phyloP scores from a whole-genome alignment of 352 stramenopile species.

The Globisporangium barbulae region DNA sequence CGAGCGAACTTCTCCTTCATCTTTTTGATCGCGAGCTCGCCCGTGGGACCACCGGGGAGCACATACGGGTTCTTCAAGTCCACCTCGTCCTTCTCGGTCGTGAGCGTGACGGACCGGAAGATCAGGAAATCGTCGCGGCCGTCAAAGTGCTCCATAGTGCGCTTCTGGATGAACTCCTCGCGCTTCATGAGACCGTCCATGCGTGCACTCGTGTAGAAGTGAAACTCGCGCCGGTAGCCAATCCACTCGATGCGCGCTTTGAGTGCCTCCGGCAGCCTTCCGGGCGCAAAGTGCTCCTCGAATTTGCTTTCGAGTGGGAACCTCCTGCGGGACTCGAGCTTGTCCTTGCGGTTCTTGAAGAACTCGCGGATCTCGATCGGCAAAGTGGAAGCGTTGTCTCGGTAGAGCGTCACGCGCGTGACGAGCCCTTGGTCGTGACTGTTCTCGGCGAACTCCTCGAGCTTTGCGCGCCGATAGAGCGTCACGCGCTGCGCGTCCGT shows the following conservation, averaged over 20 bases:
- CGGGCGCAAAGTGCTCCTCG: conserved; percentile 76
- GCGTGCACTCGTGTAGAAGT: conserved; percentile 91
- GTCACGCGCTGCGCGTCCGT: conserved; percentile 81
- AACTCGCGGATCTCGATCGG: conserved; percentile 88
- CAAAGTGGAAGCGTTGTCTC: conserved; percentile 72
- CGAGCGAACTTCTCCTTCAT: conserved; percentile 93
- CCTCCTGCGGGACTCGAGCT: conserved; percentile 71
- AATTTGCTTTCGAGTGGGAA: conserved; percentile 87
- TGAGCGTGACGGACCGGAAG: conserved; percentile 80
- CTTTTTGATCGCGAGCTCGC: conserved; percentile 87
- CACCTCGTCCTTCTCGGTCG: conserved; percentile 70
- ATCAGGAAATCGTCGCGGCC: conserved; percentile 82
- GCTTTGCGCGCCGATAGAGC: conserved; percentile 88
- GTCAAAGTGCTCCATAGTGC: conserved; percentile 85
- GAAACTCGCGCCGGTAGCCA: conserved; percentile 80
- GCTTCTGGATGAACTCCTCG: conserved; percentile 87
- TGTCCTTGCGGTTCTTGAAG: conserved; percentile 91
- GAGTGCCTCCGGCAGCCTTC: conserved; percentile 69
- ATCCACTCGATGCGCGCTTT: conserved; percentile 84
- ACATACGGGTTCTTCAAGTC: conserved; percentile 80
- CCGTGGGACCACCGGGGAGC: conserved; percentile 58
- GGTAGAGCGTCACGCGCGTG: conserved; percentile 80
- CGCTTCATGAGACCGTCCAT: conserved; percentile 86
- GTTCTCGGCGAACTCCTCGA: conserved; percentile 92
- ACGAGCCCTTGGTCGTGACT: conserved; percentile 88